Evolutionary conservation across 2,329 filamentous ascomycete genomes (phyloP).

Genomic region (Sporothrix mexicana): DNA sequence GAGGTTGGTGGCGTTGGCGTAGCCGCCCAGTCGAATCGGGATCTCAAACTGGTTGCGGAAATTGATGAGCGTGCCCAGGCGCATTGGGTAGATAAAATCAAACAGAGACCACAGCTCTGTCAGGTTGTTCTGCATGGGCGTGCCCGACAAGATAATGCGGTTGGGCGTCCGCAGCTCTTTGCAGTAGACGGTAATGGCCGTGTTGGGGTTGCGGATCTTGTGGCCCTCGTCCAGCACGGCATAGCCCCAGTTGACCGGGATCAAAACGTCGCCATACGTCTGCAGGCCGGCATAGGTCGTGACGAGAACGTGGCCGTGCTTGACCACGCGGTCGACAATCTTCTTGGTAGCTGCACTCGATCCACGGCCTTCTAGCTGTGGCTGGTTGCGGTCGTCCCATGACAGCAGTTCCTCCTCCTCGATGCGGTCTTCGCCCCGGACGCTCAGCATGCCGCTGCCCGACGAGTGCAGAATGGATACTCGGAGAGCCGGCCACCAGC

Average conservation of each 20-base stretch:
- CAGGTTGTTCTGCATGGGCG: slow-evolving; percentile 96
- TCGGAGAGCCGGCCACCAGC: slow-evolving; percentile 98
- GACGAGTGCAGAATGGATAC: slow-evolving; percentile 96
- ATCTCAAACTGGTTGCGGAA: slow-evolving; percentile 93
- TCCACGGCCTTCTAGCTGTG: slow-evolving; percentile 45
- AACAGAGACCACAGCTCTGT: slow-evolving; percentile 96
- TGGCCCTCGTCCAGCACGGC: slow-evolving; percentile 96
- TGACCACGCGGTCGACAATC: slow-evolving; percentile 81
- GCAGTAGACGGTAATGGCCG: slow-evolving; percentile 91
- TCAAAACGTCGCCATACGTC: slow-evolving; percentile 82
- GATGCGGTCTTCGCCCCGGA: slow-evolving; percentile 38
- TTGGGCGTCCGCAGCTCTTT: slow-evolving; percentile 92
- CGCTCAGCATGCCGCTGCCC: slow-evolving; percentile 85
- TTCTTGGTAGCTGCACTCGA: slow-evolving; percentile 73
- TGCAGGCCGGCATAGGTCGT: slow-evolving; percentile 97
- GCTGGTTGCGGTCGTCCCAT: slow-evolving; percentile 49
- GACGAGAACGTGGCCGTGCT: slow-evolving; percentile 88
- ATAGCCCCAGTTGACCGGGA: slow-evolving; percentile 88
- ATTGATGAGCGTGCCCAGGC: slow-evolving; percentile 85
- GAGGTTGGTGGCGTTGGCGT: slow-evolving; percentile 91
- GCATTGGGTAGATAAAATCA: slow-evolving; percentile 97
- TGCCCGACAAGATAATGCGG: slow-evolving; percentile 91
- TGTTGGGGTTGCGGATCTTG: slow-evolving; percentile 96
- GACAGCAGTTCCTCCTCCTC: slow-evolving; percentile 63
- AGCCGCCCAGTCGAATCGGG: slow-evolving; percentile 90